A percentile compares a stretch with the other conserved stretches of the same genome.
phyloP scores from a whole-genome alignment of 2,329 filamentous ascomycete genomes.

The Thelonectria blattea region DNA sequence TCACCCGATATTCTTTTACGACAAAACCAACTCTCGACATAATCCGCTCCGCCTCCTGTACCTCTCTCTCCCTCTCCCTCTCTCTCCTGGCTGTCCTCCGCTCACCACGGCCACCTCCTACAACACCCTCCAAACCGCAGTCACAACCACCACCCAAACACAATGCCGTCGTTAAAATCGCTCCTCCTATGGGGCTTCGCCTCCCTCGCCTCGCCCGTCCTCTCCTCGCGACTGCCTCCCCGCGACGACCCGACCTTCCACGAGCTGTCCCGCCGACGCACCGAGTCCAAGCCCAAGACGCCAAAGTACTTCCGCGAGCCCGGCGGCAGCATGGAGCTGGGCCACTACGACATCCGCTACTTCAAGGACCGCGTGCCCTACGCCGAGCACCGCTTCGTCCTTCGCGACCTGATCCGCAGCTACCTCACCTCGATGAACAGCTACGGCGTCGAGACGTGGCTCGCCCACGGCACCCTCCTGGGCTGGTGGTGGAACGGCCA shows the following conservation, averaged over 20 bases:
- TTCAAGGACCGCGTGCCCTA: slow-evolving; percentile 69
- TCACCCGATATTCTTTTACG: neutral
- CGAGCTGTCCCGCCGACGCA: slow-evolving; percentile 7
- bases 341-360: slow-evolving; percentile 78
- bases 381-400: slow-evolving; percentile 67
- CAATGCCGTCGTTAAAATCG: slow-evolving; percentile 32
- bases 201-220: slow-evolving; percentile 28
- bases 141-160: neutral
- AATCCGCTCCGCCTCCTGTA: neutral
- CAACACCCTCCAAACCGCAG: neutral
- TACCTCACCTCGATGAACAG: slow-evolving; percentile 72
- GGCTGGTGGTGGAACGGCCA: slow-evolving; percentile 89
- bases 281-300: slow-evolving; percentile 26
- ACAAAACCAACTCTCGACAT: neutral
- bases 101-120: neutral
- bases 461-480: slow-evolving; percentile 82
- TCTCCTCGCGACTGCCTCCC: slow-evolving; percentile 26
- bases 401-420: slow-evolving; percentile 73
- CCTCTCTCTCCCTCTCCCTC: neutral
- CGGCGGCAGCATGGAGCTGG: slow-evolving; percentile 62
- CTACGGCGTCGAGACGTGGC: slow-evolving; percentile 78
- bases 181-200: slow-evolving; percentile 37
- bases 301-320: slow-evolving; percentile 72
- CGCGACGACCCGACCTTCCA: slow-evolving; percentile 8
- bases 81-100: neutral